Conservation (phyloP, 495 filamentous ascomycete genomes). For the Aspergillus coremiiformis region DNA sequence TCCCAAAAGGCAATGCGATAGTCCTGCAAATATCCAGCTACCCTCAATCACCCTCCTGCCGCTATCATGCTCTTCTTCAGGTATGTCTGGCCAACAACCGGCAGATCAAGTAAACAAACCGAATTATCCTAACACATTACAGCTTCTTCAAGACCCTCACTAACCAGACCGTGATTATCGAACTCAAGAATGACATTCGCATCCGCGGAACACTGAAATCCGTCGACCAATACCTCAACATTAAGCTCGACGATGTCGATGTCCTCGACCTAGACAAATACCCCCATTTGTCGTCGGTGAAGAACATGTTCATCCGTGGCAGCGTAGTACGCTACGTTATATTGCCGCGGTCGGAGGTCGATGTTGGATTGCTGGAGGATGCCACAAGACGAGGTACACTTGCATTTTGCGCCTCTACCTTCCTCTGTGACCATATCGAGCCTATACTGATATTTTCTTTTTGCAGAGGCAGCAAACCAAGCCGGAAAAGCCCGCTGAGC, state of each 20-base stretch:
- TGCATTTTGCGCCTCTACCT: neutral
- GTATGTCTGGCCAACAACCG: constrained; percentile 13
- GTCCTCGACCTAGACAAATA: constrained; percentile 88
- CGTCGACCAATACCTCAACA: constrained; percentile 98
- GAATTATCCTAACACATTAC: neutral
- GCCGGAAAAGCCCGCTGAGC: constrained; percentile 41
- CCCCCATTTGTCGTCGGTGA: constrained; percentile 89
- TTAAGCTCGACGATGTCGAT: constrained; percentile 92
- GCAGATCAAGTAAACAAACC: neutral
- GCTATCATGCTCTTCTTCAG: constrained; percentile 45
- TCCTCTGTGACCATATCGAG: neutral
- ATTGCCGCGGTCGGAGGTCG: constrained; percentile 77
- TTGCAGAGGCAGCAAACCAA: constrained; percentile 46
- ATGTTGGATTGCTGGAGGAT: constrained; percentile 88
- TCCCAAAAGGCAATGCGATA: neutral
- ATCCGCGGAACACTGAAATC: constrained; percentile 91
- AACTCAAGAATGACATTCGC: constrained; percentile 98
- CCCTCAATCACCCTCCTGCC: constrained; percentile 5
- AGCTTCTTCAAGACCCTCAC: constrained; percentile 99
- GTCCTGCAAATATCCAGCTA: neutral
- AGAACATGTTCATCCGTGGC: constrained; percentile 96
- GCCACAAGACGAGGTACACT: constrained; percentile 81
- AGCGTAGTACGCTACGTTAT: constrained; percentile 96
- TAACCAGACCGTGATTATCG: constrained; percentile 91
- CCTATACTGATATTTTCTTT: constrained; percentile 5